A percentile compares a stretch with the other conserved stretches of the same genome.
phyloP scores from a whole-genome alignment of 768 basidiomycete genomes.

The Suillus discolor region DNA sequence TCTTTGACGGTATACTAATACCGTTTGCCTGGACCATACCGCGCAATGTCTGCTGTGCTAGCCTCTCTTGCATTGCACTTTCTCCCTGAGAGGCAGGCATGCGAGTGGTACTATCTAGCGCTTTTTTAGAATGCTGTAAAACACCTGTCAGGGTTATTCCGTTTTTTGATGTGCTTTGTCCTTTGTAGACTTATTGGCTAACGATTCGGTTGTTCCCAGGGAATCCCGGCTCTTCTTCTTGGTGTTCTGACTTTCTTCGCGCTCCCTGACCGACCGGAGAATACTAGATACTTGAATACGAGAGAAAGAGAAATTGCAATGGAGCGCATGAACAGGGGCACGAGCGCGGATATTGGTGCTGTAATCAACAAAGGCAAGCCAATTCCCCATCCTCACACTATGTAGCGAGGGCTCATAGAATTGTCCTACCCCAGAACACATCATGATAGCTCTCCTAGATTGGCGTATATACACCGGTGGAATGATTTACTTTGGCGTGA shows the following conservation, averaged over 20 bases:
- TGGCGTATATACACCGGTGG: conserved; percentile 74
- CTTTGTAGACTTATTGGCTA: not conserved
- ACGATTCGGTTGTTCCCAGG: conserved; percentile 39
- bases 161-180: not conserved
- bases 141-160: not conserved
- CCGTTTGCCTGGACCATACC: not conserved
- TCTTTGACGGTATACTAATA: not conserved
- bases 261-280: conserved; percentile 74
- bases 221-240: conserved; percentile 65
- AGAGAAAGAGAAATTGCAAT: conserved; percentile 62
- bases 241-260: conserved; percentile 57
- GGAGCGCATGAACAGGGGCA: conserved; percentile 65
- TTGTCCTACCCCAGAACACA: conserved; percentile 48
- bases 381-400: not conserved
- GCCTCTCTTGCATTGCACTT: not conserved
- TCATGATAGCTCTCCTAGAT: conserved; percentile 63
- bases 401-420: not conserved
- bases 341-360: conserved; percentile 66
- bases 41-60: not conserved
- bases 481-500: conserved; percentile 77
- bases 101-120: not conserved
- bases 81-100: not conserved
- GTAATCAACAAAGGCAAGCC: conserved; percentile 60
- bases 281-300: conserved; percentile 55
- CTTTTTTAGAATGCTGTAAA: no score